phyloP scores from a whole-genome alignment of 108 stramenopile genomes.

The Skeletonema menzelii region DNA sequence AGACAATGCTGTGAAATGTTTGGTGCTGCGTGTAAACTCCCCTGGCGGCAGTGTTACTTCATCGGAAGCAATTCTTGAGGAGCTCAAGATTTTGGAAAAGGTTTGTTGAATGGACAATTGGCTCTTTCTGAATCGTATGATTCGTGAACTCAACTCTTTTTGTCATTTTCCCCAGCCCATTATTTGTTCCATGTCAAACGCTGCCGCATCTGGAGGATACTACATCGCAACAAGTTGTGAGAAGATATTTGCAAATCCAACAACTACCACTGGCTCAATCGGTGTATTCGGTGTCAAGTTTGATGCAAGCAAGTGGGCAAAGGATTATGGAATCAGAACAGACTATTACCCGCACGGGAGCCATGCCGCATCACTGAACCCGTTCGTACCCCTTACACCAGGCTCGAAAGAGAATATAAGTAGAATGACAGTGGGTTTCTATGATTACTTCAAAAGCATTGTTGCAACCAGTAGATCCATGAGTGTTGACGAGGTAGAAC shows the following conservation, averaged over 20 bases:
- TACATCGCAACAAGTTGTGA: conserved; percentile 66
- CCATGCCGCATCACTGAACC: conserved; percentile 52
- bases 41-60: conserved; percentile 71
- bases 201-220: conserved; percentile 81
- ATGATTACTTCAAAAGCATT: conserved; percentile 71
- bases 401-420: conserved; percentile 58
- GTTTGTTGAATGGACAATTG: conserved; percentile 21
- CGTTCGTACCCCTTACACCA: conserved; percentile 61
- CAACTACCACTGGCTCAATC: conserved; percentile 79
- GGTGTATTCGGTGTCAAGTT: conserved; percentile 75
- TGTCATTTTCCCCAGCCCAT: conserved; percentile 30
- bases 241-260: conserved; percentile 69
- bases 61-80: conserved; percentile 74
- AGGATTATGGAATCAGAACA: conserved; percentile 60
- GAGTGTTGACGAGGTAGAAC: conserved; percentile 46
- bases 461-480: conserved; percentile 60
- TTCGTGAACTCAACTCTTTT: not conserved
- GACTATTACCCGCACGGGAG: conserved; percentile 57
- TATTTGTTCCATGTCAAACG: conserved; percentile 75
- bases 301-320: conserved; percentile 63
- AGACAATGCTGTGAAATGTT: conserved; percentile 53
- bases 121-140: not conserved
- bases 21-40: conserved; percentile 72
- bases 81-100: conserved; percentile 54
- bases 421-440: conserved; percentile 47